Conservation (phyloP, 495 filamentous ascomycete species). For the Aspergillus campestris region DNA sequence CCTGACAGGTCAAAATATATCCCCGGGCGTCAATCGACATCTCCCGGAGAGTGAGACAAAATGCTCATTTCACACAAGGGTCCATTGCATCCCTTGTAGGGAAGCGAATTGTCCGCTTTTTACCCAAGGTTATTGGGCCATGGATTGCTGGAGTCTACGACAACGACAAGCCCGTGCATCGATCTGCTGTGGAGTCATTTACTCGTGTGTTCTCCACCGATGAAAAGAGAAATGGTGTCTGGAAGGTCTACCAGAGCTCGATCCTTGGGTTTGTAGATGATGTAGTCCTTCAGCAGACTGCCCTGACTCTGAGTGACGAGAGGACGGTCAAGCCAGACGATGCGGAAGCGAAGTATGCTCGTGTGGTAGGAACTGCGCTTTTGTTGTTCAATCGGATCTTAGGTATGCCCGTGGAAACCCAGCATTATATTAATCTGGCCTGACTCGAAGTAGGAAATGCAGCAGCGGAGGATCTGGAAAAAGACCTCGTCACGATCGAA, state of each 20-base stretch:
- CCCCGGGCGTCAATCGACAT: conserved; percentile 83
- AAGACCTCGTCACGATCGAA: conserved; percentile 39
- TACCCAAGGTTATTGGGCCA: conserved; percentile 67
- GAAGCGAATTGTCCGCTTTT: conserved; percentile 68
- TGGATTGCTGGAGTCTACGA: conserved; percentile 90
- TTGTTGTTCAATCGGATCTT: conserved; percentile 38
- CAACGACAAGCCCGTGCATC: conserved; percentile 62
- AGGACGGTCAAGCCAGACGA: conserved; percentile 77
- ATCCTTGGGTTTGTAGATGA: conserved; percentile 75
- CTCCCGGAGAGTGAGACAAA: conserved; percentile 76
- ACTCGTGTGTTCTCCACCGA: conserved; percentile 64
- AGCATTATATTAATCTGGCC: neutral
- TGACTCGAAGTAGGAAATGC: conserved; percentile 27
- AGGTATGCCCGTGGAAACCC: conserved; percentile 21
- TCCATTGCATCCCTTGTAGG: conserved; percentile 61
- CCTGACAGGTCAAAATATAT: conserved; percentile 66
- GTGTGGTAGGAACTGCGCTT: conserved; percentile 59
- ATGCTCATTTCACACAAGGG: conserved; percentile 68
- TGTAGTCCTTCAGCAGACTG: conserved; percentile 66
- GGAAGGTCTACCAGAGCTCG: conserved; percentile 63
- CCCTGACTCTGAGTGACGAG: conserved; percentile 78
- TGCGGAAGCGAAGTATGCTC: conserved; percentile 69
- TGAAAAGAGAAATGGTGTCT: conserved; percentile 67
- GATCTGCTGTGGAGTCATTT: conserved; percentile 66
- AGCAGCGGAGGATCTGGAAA: conserved; percentile 41